A percentile compares a stretch with the other conserved stretches of the same genome.
Conservation (phyloP, 2,329 filamentous ascomycete genomes). For the Ceratocystis cacaofunesta region DNA sequence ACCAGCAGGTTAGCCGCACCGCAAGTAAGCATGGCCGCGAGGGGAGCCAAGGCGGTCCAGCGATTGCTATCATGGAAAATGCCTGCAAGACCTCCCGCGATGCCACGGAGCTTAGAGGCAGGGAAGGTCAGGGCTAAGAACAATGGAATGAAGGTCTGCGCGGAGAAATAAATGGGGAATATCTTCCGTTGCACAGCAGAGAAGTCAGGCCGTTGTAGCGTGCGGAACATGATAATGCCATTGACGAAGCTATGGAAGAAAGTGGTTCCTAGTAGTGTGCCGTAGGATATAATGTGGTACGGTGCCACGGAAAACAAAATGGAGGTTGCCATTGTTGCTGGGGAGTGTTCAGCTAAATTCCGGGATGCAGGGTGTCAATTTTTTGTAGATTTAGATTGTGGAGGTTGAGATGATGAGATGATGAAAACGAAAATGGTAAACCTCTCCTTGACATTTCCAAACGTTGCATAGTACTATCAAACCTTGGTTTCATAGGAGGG, state of each 20-base stretch:
- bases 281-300: constrained; percentile 70
- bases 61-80: constrained; percentile 46
- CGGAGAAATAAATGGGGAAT: constrained; percentile 77
- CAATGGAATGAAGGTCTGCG: constrained; percentile 64
- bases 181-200: constrained; percentile 62
- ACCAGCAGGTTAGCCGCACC: constrained; percentile 56
- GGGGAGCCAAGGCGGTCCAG: constrained; percentile 50
- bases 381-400: not conserved
- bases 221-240: constrained; percentile 60
- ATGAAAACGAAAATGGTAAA: no score
- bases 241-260: constrained; percentile 76
- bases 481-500: no score
- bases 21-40: constrained; percentile 54
- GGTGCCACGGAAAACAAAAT: constrained; percentile 49
- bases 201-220: constrained; percentile 67
- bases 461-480: no score
- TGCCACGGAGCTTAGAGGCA: constrained; percentile 32
- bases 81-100: constrained; percentile 36
- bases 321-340: constrained; percentile 19
- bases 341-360: not conserved
- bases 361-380: no score
- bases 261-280: constrained; percentile 70
- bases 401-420: not conserved
- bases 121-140: constrained; percentile 70
- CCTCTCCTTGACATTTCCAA: no score